Conservation (phyloP, 306 rosid genomes). For the Cucurbita pepo region DNA sequence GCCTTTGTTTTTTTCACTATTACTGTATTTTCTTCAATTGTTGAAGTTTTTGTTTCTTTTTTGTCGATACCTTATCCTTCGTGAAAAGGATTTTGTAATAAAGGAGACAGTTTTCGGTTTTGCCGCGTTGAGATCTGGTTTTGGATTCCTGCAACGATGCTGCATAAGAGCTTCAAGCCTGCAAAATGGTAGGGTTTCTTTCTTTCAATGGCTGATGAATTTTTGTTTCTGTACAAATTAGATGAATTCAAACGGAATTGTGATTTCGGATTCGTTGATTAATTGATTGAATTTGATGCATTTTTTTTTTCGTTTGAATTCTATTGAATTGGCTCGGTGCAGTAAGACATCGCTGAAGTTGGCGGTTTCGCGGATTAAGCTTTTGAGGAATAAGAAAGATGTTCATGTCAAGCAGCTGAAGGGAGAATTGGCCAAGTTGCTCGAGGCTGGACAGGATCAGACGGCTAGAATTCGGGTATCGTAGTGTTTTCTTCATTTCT, state of each 20-base stretch:
- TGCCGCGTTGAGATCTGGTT: constrained; percentile 6
- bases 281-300: not conserved
- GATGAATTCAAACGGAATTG: not conserved
- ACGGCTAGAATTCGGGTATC: constrained; percentile 42
- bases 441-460: constrained; percentile 63
- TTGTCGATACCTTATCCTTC: not conserved
- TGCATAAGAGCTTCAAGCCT: constrained; percentile 39
- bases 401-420: constrained; percentile 49
- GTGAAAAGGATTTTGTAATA: not conserved
- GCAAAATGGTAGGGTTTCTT: constrained; percentile 23
- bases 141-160: constrained; percentile 11
- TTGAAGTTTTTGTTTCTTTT: not conserved
- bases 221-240: constrained; percentile 9
- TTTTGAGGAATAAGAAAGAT: constrained; percentile 73
- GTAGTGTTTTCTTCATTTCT: not conserved
- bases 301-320: not conserved
- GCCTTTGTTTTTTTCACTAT: not conserved
- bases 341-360: constrained; percentile 87
- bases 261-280: not conserved
- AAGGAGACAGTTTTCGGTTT: not conserved
- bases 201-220: not conserved
- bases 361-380: constrained; percentile 67
- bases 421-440: constrained; percentile 73
- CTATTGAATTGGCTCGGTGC: constrained; percentile 15
- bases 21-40: not conserved